Conservation (phyloP, 257 asterid species). For the Solanum verrucosum region DNA sequence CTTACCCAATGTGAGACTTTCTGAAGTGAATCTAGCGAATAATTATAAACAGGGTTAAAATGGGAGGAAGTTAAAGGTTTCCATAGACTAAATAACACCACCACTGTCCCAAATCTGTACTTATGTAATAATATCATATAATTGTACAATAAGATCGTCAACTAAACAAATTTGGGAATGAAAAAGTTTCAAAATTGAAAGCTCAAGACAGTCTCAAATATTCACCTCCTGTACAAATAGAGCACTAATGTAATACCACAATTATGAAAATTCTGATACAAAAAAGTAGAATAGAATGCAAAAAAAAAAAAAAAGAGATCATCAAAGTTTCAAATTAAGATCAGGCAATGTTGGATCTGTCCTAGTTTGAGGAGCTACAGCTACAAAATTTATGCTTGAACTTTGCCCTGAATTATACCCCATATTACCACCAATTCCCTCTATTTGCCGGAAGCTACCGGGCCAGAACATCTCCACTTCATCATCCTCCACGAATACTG, state of each 20-base stretch:
- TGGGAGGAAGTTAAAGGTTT: too few relatives aligned
- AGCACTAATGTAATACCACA: neutral
- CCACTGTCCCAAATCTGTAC: neutral
- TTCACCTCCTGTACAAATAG: neutral
- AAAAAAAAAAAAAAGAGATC: neutral
- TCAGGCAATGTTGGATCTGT: conserved; percentile 54
- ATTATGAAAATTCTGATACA: neutral
- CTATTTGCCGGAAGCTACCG: conserved; percentile 71
- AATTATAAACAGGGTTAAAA: too few relatives aligned
- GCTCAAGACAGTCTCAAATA: neutral
- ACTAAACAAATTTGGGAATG: neutral
- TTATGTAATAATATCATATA: neutral
- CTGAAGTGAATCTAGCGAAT: neutral
- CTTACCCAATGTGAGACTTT: neutral
- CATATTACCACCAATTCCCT: conserved; percentile 21
- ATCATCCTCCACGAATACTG: conserved; percentile 44
- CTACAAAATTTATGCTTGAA: conserved; percentile 30
- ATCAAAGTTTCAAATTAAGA: conserved; percentile 66
- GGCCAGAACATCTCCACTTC: conserved; percentile 78
- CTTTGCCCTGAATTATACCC: conserved; percentile 28
- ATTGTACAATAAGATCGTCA: neutral
- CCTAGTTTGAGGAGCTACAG: conserved; percentile 32
- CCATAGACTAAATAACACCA: neutral
- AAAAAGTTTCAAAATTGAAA: neutral
- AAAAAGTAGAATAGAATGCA: neutral